Base-by-base conservation (phyloP, 352 stramenopile species). In the Hyaloperonospora brassicae region DNA sequence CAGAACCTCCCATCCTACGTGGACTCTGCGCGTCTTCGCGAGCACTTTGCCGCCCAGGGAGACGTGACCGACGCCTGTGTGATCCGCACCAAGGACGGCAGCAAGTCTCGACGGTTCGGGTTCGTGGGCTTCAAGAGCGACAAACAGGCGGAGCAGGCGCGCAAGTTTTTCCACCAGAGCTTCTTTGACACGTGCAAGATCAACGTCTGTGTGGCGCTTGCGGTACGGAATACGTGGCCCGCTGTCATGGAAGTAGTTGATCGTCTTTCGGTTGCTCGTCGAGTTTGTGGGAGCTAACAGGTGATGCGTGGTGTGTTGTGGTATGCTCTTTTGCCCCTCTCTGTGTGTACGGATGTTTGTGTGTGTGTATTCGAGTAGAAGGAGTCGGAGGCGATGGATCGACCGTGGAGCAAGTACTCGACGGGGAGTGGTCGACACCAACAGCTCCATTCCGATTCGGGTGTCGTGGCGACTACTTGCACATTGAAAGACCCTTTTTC, bases 101-200 rank as follows among this genome's bases (percentile, higher is more conserved):
- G 81, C 52, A 86, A 85, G 64, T 93, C 82, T 21, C 73, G 82
- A 6, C 82, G 82, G 54, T 93, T 93, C 42, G 82, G 82, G 48
- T 93, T 93, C 51, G 82, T 93, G 25, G 82, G 82, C 55, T 93
- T 76, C 55, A 93, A 93, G 66, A 83, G 69, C 23, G 64, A 64
- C 5, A 47, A 68, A 40, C 82, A 93, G 66, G 76, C 82, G 1
- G 55, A 72, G 41, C 55, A 71, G 17, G 79, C 82, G 34, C 68
- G 64, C 21, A 67, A 62, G 21, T 93, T 89, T 50, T 93, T 90
- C 59, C 67, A 93, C 51, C 75, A 87, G 50, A 84, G 87, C 42
- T 98, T 97, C 72, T 71, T 98, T 12, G 86, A 96, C 59, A 97
- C 89, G 31, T 88, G 76, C 55, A 79, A 69, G 36, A 69, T 97